These are phyloP conservation scores for Phaeosphaeria sp. DNA, from an alignment of 2,329 filamentous ascomycete genomes.

Conservation along the genomic window DNA sequence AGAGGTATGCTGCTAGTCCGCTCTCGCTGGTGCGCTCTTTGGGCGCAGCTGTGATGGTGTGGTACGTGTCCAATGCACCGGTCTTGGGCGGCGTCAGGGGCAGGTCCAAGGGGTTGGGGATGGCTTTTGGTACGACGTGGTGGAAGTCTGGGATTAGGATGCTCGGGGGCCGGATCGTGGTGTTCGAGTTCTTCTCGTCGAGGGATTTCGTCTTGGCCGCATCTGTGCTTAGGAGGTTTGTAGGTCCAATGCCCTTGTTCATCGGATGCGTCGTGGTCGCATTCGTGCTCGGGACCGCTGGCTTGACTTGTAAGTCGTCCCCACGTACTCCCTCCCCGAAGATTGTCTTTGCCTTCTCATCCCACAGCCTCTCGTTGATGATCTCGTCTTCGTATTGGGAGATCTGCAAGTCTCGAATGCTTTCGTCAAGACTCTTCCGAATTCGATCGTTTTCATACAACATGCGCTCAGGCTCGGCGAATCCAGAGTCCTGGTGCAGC, in stretches of 20 bases:
- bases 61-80: conserved; percentile 2
- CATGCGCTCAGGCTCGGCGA: conserved; percentile 26
- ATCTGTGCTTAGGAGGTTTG: conserved; percentile 14
- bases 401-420: conserved; percentile 20
- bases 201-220: conserved; percentile 27
- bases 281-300: too few relatives aligned
- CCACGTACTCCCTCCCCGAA: conserved; percentile 27
- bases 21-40: background rate
- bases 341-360: conserved; percentile 26
- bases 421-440: conserved; percentile 32
- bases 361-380: conserved; percentile 34
- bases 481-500: conserved; percentile 46
- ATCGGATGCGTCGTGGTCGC: background rate
- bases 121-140: conserved; percentile 21
- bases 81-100: conserved; percentile 5
- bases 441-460: conserved; percentile 35
- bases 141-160: conserved; percentile 31
- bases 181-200: conserved; percentile 40
- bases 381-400: conserved; percentile 23
- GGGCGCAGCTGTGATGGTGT: background rate
- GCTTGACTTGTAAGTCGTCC: conserved; percentile 17
- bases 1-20: conserved; percentile 1
- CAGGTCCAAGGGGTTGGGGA: conserved; percentile 11
- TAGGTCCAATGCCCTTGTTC: conserved; percentile 10
- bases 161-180: conserved; percentile 39